Base-by-base conservation (phyloP, 331 rosid genomes). In the Pyrus hybrid region DNA sequence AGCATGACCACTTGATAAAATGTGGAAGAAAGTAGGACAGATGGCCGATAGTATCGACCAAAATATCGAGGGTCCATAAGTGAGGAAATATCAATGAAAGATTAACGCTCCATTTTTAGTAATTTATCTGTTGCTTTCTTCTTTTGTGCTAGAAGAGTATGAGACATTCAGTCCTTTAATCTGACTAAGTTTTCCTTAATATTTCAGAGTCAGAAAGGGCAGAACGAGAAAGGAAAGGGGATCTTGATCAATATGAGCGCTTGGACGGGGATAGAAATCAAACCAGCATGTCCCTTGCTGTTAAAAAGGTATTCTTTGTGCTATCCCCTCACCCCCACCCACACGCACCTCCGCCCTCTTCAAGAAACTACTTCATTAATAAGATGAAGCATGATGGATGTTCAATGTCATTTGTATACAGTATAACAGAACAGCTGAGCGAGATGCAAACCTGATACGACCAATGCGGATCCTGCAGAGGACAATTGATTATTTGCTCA, bases 391-490 rank as follows among this genome's bases (percentile, higher is more conserved):
- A 41, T 73, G 58, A 73, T 16, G 22, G 57, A 60, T 73, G 68
- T 49, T 73, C 8, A 72, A 37, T 58, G 33, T 45, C 64, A 35
- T 68, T 80, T 14, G 29, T 64, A 17, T 23, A 54, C 91, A 94
- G 99, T 94, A 94, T 85, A 94, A 64, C 73, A 86, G 99, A 87
- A 94, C 97, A 81, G 99, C 99, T 67, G 99, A 94, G 89, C 89
- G 99, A 86, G 99, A 94, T 85, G 91, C 96, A 68, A 78, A 70
- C 82, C 82, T 94, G 89, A 94, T 94, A 21, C 92, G 99, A 76
- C 97, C 99, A 11, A 94, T 94, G 95, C 91, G 87, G 54, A 78
- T 94, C 81, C 83, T 94, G 80, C 90, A 75, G 87, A 89, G 76
- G 77, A 92, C 99, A 78, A 83, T 90, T n/a, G 88, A 84, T 71